These are phyloP conservation scores for Pelargonium citronellum DNA, from an alignment of 441 rosid species.

Conservation along the genomic window DNA sequence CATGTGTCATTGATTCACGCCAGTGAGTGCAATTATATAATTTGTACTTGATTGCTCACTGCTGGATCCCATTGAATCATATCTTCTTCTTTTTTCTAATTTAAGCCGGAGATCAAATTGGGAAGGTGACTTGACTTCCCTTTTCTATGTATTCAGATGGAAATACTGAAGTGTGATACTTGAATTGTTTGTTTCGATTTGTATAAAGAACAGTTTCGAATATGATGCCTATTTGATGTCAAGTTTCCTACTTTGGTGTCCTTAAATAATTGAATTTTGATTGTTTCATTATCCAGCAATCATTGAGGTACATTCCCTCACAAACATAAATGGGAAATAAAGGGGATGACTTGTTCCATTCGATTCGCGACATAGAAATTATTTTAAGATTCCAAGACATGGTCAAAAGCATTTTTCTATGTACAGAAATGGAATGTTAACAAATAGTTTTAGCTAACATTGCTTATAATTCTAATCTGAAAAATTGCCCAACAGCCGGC, in stretches of 20 bases:
- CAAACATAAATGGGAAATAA: too few relatives aligned
- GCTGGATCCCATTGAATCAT: slow-evolving; percentile 24
- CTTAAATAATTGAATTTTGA: not conserved
- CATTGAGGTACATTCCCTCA: too few relatives aligned
- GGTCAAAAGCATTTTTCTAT: too few relatives aligned
- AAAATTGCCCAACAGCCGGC: not conserved
- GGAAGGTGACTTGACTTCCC: slow-evolving; percentile 37
- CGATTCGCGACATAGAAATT: too few relatives aligned
- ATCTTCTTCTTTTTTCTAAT: slow-evolving; percentile 20
- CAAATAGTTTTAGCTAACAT: too few relatives aligned
- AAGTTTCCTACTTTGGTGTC: slow-evolving; percentile 7
- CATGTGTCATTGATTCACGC: slow-evolving; percentile 14
- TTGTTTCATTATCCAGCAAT: not conserved
- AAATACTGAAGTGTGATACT: slow-evolving; percentile 27
- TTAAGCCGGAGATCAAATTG: slow-evolving; percentile 8
- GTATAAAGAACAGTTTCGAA: slow-evolving; percentile 38
- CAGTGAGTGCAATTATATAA: slow-evolving; percentile 29
- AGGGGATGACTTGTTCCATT: too few relatives aligned
- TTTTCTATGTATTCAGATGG: slow-evolving; percentile 32
- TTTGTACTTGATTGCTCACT: slow-evolving; percentile 41
- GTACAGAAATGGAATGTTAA: too few relatives aligned
- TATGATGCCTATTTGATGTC: slow-evolving; percentile 16
- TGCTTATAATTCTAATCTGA: too few relatives aligned
- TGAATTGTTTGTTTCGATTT: slow-evolving; percentile 43
- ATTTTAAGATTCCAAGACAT: too few relatives aligned